Conservation (phyloP, 2,329 filamentous ascomycete genomes). For the Neofusicoccum umdonicola region DNA sequence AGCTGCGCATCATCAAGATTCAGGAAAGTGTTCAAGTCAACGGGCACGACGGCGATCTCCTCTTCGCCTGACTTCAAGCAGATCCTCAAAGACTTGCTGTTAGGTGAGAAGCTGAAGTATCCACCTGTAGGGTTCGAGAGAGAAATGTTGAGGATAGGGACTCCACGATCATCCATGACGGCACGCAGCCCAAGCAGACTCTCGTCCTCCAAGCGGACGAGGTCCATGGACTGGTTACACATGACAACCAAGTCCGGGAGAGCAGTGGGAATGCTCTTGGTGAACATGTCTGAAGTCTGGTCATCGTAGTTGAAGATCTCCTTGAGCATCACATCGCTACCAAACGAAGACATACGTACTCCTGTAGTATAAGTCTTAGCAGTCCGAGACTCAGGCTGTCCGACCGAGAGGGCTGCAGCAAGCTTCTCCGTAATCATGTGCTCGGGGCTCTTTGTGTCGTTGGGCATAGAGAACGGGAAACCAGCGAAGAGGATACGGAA, state of each 20-base stretch:
- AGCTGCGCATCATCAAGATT: slow-evolving; percentile 35
- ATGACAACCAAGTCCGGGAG: slow-evolving; percentile 8
- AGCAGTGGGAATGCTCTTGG: neutral
- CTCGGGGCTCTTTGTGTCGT: slow-evolving; percentile 1
- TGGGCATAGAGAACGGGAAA: slow-evolving; percentile 6
- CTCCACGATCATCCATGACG: slow-evolving; percentile 25
- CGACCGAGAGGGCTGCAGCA: neutral
- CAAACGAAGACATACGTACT: slow-evolving; percentile 26
- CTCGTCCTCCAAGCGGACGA: neutral
- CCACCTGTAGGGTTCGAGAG: slow-evolving; percentile 21
- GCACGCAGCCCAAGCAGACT: slow-evolving; percentile 20
- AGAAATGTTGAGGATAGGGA: slow-evolving; percentile 32
- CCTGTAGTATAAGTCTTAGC: slow-evolving; percentile 19
- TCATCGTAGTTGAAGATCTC: slow-evolving; percentile 11
- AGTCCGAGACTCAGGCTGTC: neutral
- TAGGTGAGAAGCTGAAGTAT: slow-evolving; percentile 20
- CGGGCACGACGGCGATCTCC: slow-evolving; percentile 23
- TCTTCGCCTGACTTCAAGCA: slow-evolving; percentile 31
- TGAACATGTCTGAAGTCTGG: neutral
- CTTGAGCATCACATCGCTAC: slow-evolving; percentile 5
- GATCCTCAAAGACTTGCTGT: slow-evolving; percentile 26
- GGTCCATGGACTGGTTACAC: neutral
- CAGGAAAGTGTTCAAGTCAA: slow-evolving; percentile 33
- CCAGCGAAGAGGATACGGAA: slow-evolving; percentile 13
- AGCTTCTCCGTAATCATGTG: slow-evolving; percentile 5